A percentile compares a stretch with the other conserved stretches of the same genome.
phyloP scores from a whole-genome alignment of 2,329 filamentous ascomycete species.

The Penicillium oxalicum region DNA sequence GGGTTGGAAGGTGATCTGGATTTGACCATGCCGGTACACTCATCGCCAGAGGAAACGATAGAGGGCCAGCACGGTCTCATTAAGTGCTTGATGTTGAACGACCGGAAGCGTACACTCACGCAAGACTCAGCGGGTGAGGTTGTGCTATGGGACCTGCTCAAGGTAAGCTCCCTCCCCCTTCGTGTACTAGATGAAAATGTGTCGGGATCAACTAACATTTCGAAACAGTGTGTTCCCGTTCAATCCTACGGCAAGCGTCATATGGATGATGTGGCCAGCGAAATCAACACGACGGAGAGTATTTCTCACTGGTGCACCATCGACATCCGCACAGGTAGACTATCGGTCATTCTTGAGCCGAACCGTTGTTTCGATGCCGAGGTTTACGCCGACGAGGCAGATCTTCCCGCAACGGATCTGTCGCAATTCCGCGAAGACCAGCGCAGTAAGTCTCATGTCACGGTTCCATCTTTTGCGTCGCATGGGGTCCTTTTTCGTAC shows the following conservation, averaged over 20 bases:
- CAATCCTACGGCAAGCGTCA: slow-evolving; percentile 91
- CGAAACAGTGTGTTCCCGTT: slow-evolving; percentile 68
- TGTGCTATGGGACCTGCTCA: slow-evolving; percentile 86
- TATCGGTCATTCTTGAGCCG: slow-evolving; percentile 86
- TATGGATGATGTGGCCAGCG: slow-evolving; percentile 81
- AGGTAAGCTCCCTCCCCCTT: slow-evolving; percentile 48
- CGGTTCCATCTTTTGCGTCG: not conserved
- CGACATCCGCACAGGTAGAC: slow-evolving; percentile 83
- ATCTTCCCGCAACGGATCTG: slow-evolving; percentile 55
- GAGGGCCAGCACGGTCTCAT: slow-evolving; percentile 93
- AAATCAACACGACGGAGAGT: slow-evolving; percentile 80
- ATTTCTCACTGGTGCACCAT: slow-evolving; percentile 96
- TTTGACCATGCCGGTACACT: slow-evolving; percentile 58
- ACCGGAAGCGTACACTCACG: slow-evolving; percentile 81
- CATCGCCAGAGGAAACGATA: slow-evolving; percentile 71
- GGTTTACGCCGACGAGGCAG: slow-evolving; percentile 87
- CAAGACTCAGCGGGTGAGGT: slow-evolving; percentile 94
- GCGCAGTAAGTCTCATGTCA: slow-evolving; percentile 58
- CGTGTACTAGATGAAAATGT: too few relatives aligned
- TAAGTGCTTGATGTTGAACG: slow-evolving; percentile 87
- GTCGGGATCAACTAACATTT: not conserved
- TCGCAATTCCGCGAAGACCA: slow-evolving; percentile 87
- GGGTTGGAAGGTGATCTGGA: slow-evolving; percentile 46
- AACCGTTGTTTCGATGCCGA: slow-evolving; percentile 98
- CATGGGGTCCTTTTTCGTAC: not conserved